Base-by-base conservation (phyloP, 2,329 filamentous ascomycete species). In the Madurella mycetomatis region DNA sequence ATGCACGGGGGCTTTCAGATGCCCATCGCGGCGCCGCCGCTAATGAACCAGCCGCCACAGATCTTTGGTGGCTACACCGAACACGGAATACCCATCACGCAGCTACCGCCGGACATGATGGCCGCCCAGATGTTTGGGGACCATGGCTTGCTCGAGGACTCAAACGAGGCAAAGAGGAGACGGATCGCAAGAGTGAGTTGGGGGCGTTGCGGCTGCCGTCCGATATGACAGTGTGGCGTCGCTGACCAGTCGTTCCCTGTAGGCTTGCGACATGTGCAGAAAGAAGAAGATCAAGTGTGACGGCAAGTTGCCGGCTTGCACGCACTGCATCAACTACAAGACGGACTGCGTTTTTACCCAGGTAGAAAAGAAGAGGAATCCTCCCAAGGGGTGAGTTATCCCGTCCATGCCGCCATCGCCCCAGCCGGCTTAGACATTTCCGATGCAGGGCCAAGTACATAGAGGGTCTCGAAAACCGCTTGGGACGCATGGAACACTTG, bases 281-380 rank as follows among this genome's bases (percentile, higher is more conserved):
- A 96, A 95, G 75, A 92, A 90, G 73, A 96, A 92, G 79, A 94
- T 97, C 73, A 97, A 97, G 75, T 97, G 92, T 72, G 94, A 97
- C 69, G 92, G 94, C 62, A 96, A 95, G 74, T 84, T 95, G 73
- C 92, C 94, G 39, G 85, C 91, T 57, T 99, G 94, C 73, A 92
- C 90, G 8, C 94, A 97, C 73, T 99, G 92, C 71, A 87, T 88
- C 70, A 97, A 96, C 71, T 96, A 96, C 78, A 96, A 96, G 79
- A 96, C 92, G 5, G 91, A 96, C 65, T 99, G 92, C 71, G 83
- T 96, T 64, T 97, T 97, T 69, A 97, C 94, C 0, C 91, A 96
- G 69, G 92, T 97, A 39, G 94, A 99, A 76, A 99, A 99, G 84
- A 99, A 99, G 80, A 83, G 94, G 55, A 94, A 88, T 70, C 92